Evolutionary conservation across 2,329 filamentous ascomycete species (phyloP), one percentile per base, ranked within the genome.

Genomic region (Domatiomyces catenatus): DNA sequence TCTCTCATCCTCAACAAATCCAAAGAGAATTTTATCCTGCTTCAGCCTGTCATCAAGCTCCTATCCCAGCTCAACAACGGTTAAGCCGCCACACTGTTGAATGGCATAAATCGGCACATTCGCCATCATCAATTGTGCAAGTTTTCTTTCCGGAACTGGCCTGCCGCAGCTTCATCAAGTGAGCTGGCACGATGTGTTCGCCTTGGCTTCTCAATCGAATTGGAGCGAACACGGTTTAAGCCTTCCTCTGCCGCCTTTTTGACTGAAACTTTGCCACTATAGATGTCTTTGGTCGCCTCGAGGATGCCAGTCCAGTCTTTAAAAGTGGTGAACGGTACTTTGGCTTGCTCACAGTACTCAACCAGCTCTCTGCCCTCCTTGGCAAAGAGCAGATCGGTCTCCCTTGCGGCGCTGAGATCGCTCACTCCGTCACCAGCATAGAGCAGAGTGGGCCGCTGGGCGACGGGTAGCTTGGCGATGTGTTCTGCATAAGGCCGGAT

Each of bases 371-470:
- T 81, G 19, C 87, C 90, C 57, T 84, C 83, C 75, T 95, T 95
- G 49, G 90, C 90, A 63, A 96, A 96, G 36, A 96, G 74, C 49
- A 96, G 70, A 65, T 96, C 88, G 2, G 89, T 94, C 73, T 96
- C 89, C 60, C 84, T 81, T 2, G 92, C 90, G 7, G 90, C 92
- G 22, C 86, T 93, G 48, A 96, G 73, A 64, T 96, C 90, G 2
- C 86, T 93, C 3, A 95, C 87, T 47, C 90, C 90, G 61, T 96
- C 90, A 52, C 92, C 92, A 28, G 92, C 90, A 62, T 98, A 98
- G 66, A 96, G 87, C 70, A 96, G 79, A 42, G 80, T 81, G 1
- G 92, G 92, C 43, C 88, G 76, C 61, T 84, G 69, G 28, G 72
- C 66, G 12, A 73, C 73, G 0, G 86, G 80, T 44, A 94, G 73